A percentile compares a stretch with the other conserved stretches of the same genome.
Evolutionary conservation across 2,329 filamentous ascomycete genomes (phyloP).

Genomic region (Fusarium nisikadoi): DNA sequence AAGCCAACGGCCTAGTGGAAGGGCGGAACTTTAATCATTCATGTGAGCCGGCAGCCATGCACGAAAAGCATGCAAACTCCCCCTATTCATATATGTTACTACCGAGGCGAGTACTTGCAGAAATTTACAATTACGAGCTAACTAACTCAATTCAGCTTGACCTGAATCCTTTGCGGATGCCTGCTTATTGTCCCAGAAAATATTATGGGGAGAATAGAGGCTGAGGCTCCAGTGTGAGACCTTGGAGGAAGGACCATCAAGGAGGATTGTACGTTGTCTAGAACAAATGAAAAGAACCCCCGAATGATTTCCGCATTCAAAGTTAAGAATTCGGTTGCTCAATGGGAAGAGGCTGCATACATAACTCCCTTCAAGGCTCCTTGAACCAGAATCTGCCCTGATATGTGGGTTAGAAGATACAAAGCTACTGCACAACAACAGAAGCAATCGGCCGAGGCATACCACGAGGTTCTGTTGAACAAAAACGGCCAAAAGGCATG

Average conservation of each 20-base stretch:
- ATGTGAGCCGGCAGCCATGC: constrained; percentile 50
- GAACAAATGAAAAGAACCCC: background rate
- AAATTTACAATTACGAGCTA: constrained; percentile 19
- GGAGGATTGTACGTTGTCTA: constrained; percentile 1
- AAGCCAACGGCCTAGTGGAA: constrained; percentile 18
- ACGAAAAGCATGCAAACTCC: constrained; percentile 45
- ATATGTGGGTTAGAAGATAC: background rate
- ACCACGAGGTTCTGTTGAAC: constrained; percentile 18
- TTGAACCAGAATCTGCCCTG: background rate
- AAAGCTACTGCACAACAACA: constrained; percentile 8
- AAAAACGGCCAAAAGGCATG: constrained; percentile 21
- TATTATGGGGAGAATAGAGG: constrained; percentile 9
- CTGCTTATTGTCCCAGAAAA: constrained; percentile 13
- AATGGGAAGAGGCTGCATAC: background rate
- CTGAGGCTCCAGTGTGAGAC: constrained; percentile 36
- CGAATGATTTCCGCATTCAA: background rate
- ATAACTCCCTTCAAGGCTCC: background rate
- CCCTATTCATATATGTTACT: constrained; percentile 36
- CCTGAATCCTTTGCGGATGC: constrained; percentile 5
- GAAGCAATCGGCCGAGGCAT: constrained; percentile 20
- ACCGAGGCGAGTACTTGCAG: constrained; percentile 25
- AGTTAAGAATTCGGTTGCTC: background rate
- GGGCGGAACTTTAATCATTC: constrained; percentile 41
- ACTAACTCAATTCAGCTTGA: constrained; percentile 19
- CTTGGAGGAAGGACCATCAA: constrained; percentile 14